A percentile compares a stretch with the other conserved stretches of the same genome.
phyloP scores from a whole-genome alignment of 2,329 filamentous ascomycete genomes.

The Curvularia hawaiiensis region DNA sequence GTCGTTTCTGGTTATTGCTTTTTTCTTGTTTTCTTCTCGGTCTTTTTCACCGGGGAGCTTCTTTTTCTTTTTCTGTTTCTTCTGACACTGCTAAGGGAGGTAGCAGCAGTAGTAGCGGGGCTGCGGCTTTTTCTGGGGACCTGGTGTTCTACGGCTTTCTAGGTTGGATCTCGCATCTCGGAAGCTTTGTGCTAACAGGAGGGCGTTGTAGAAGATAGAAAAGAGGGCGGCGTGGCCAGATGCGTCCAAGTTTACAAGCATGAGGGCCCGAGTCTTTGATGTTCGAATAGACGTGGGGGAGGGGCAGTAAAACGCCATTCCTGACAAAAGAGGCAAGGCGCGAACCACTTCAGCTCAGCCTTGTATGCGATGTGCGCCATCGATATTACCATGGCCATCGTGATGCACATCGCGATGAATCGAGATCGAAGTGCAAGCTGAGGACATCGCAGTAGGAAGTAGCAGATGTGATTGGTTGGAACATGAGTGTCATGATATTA shows the following conservation, averaged over 20 bases:
- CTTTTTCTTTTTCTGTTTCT: too few species aligned
- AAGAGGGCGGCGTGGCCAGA: background rate
- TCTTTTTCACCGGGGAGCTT: too few species aligned
- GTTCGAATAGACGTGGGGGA: background rate
- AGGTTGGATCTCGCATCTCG: too few species aligned
- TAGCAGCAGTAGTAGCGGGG: too few species aligned
- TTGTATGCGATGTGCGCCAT: background rate
- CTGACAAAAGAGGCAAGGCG: background rate
- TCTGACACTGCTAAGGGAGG: too few species aligned
- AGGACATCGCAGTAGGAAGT: background rate
- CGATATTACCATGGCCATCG: background rate
- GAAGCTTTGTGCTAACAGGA: background rate
- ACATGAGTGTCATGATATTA: background rate
- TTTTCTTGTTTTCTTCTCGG: too few species aligned
- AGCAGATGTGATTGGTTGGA: background rate
- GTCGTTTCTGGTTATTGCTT: too few species aligned
- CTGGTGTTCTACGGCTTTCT: too few species aligned
- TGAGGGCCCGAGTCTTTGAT: background rate
- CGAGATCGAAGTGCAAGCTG: background rate
- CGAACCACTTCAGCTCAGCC: background rate
- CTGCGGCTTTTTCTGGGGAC: too few species aligned
- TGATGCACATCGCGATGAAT: background rate
- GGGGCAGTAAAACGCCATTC: background rate
- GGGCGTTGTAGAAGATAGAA: background rate
- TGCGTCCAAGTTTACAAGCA: background rate